These are phyloP conservation scores for Ganoderma meredithae DNA, from an alignment of 1,284 basidiomycete genomes.

Conservation along the genomic window DNA sequence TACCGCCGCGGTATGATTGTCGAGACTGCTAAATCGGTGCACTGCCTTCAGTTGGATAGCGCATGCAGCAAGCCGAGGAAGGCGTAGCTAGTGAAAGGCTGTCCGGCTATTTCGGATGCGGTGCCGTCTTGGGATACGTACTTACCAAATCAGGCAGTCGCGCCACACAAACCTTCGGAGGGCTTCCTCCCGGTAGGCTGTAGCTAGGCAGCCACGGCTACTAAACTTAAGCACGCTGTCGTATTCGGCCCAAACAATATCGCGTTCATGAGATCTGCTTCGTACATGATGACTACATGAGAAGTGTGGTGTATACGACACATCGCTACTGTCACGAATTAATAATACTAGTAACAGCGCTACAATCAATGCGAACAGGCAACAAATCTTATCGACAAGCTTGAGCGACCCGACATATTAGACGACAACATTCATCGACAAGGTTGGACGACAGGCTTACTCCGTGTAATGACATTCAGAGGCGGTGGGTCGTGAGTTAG, in stretches of 20 bases:
- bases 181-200: constrained; percentile 18
- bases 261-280: neutral
- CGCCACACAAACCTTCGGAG: constrained; percentile 22
- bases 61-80: constrained; percentile 22
- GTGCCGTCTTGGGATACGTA: constrained; percentile 28
- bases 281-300: neutral
- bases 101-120: constrained; percentile 22
- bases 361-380: neutral
- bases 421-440: neutral
- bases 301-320: constrained; percentile 3
- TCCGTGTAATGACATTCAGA: neutral
- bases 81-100: constrained; percentile 18
- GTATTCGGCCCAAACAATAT: constrained; percentile 1
- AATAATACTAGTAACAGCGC: neutral
- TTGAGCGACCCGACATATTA: neutral
- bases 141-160: constrained; percentile 25
- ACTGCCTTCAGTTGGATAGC: constrained; percentile 24
- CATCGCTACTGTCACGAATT: constrained; percentile 7
- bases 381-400: neutral
- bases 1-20: constrained; percentile 21
- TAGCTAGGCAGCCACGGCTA: neutral
- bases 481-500: neutral
- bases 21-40: constrained; percentile 12
- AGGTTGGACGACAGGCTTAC: neutral
- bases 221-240: constrained; percentile 2